Evolutionary conservation across 2,329 filamentous ascomycete species (phyloP).

Genomic region (Fusarium sororula): DNA sequence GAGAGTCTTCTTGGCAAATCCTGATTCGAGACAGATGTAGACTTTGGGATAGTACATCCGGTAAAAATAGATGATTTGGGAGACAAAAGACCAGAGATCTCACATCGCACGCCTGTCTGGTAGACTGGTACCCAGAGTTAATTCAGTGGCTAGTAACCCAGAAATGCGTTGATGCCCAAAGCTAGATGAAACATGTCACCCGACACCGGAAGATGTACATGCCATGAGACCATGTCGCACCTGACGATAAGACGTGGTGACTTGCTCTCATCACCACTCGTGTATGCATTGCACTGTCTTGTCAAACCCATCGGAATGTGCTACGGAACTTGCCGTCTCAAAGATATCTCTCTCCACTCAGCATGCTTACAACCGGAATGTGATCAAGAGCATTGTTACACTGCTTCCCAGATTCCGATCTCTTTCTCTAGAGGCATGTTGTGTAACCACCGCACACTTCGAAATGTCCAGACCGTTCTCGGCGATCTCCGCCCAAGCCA

Average conservation of each 20-base stretch:
- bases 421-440: background rate
- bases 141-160: no score
- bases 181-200: background rate
- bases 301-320: fast-evolving
- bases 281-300: fast-evolving
- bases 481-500: background rate
- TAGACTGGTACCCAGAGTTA: no score
- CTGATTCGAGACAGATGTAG: no score
- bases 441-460: background rate
- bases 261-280: background rate
- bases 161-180: background rate
- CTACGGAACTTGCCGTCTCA: background rate
- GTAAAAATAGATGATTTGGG: fast-evolving
- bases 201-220: no score
- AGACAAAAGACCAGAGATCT: no score
- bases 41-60: no score
- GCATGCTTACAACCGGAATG: background rate
- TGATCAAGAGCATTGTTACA: background rate
- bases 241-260: background rate
- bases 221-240: no score
- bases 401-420: background rate
- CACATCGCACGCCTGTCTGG: fast-evolving
- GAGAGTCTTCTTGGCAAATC: no score
- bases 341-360: background rate
- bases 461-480: background rate